A percentile compares a stretch with the other conserved stretches of the same genome.
phyloP scores from a whole-genome alignment of 2,329 filamentous ascomycete genomes.

The Teratosphaeria destructans region DNA sequence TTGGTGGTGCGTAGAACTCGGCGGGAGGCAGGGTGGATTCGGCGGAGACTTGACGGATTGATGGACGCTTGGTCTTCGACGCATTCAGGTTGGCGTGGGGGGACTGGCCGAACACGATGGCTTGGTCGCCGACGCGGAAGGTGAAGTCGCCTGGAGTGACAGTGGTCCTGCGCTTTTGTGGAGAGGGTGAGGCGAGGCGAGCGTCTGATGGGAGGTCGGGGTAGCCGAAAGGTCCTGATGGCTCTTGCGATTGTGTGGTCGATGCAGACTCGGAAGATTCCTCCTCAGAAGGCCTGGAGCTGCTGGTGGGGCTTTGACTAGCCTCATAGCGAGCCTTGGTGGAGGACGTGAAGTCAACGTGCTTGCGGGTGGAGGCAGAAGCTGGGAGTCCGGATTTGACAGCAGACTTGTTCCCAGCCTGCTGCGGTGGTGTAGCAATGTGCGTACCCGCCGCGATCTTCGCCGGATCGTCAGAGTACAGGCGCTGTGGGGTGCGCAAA shows the following conservation, averaged over 20 bases:
- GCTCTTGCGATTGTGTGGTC: neutral
- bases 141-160: constrained; percentile 35
- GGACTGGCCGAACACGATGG: constrained; percentile 34
- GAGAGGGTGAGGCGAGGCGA: constrained; percentile 16
- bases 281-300: neutral
- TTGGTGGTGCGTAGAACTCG: constrained; percentile 1
- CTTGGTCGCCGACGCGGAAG: constrained; percentile 34
- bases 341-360: constrained; percentile 66
- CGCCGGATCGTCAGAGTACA: constrained; percentile 48
- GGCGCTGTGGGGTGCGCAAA: constrained; percentile 48
- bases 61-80: constrained; percentile 21
- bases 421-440: constrained; percentile 32
- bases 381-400: neutral
- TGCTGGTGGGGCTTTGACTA: constrained; percentile 6
- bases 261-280: constrained; percentile 2
- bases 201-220: constrained; percentile 6
- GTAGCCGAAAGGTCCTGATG: constrained; percentile 5
- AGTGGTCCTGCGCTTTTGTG: constrained; percentile 26
- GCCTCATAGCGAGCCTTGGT: constrained; percentile 33
- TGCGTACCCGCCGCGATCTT: constrained; percentile 54
- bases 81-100: constrained; percentile 8
- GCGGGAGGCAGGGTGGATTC: constrained; percentile 12
- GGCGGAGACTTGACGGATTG: constrained; percentile 36
- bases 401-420: constrained; percentile 3
- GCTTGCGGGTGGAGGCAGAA: constrained; percentile 41